Conservation (phyloP, 2,329 filamentous ascomycete genomes). For the Pseudocercospora pini-densiflorae region DNA sequence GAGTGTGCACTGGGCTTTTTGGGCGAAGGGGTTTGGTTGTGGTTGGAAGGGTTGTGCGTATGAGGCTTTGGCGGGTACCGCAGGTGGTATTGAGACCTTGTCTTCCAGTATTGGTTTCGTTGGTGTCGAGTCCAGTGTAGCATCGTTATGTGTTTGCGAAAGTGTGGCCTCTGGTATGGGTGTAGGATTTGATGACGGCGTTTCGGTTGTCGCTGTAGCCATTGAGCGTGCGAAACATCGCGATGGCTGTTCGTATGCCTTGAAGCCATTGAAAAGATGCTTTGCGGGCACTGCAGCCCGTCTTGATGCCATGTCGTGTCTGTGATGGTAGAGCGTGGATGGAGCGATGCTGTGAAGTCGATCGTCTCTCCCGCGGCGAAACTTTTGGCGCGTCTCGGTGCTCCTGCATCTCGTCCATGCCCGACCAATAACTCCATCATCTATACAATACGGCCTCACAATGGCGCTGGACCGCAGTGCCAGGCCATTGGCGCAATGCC, state of each 20-base stretch:
- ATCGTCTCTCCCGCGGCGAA: slow-evolving; percentile 8
- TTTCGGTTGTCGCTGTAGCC: slow-evolving; percentile 56
- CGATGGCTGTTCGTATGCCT: slow-evolving; percentile 24
- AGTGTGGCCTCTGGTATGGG: slow-evolving; percentile 34
- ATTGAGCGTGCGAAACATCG: slow-evolving; percentile 57
- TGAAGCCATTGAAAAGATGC: slow-evolving; percentile 37
- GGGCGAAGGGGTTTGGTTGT: slow-evolving; percentile 51
- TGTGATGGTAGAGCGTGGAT: slow-evolving; percentile 2
- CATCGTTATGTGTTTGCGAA: slow-evolving; percentile 43
- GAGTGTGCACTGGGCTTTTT: slow-evolving; percentile 78
- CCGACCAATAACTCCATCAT: slow-evolving; percentile 5
- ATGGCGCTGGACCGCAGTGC: slow-evolving; percentile 44
- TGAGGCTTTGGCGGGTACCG: slow-evolving; percentile 18
- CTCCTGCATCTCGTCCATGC: neutral
- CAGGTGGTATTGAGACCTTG: slow-evolving; percentile 22
- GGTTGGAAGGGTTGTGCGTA: slow-evolving; percentile 25
- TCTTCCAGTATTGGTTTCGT: slow-evolving; percentile 28
- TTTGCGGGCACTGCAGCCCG: slow-evolving; percentile 44
- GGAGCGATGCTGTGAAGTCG: slow-evolving; percentile 17
- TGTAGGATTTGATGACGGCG: slow-evolving; percentile 37
- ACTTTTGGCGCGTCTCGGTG: slow-evolving; percentile 1
- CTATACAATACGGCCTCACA: neutral
- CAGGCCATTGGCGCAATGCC: slow-evolving; percentile 37
- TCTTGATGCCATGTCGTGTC: slow-evolving; percentile 46
- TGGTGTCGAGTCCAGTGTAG: slow-evolving; percentile 40